Evolutionary conservation across 352 stramenopile species (phyloP).

Genomic region (Globisporangium takayamanum): DNA sequence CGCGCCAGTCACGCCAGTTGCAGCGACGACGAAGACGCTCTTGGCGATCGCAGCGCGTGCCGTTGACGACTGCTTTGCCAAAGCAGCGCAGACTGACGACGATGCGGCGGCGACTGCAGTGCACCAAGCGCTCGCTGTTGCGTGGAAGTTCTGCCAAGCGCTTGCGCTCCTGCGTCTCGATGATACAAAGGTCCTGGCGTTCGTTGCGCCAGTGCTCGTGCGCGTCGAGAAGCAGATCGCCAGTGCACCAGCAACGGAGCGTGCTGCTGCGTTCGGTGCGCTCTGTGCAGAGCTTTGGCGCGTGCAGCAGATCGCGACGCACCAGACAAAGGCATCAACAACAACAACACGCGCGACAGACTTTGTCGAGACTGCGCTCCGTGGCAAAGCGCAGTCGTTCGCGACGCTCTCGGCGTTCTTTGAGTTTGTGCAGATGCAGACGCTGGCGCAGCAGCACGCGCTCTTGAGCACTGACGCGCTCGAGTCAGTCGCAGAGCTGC

Average conservation of each 20-base stretch:
- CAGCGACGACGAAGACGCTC: conserved; percentile 20
- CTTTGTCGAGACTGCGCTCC: conserved; percentile 30
- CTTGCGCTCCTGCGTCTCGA: conserved; percentile 44
- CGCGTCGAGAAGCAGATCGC: conserved; percentile 26
- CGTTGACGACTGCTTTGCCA: conserved; percentile 13
- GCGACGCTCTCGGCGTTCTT: conserved; percentile 55
- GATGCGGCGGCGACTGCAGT: not conserved
- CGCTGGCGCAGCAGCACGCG: conserved; percentile 29
- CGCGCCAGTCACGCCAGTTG: conserved; percentile 10
- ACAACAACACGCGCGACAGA: conserved; percentile 7
- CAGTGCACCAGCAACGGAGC: not conserved
- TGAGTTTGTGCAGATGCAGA: conserved; percentile 59
- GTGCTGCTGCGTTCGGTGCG: conserved; percentile 13
- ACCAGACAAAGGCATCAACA: conserved; percentile 15
- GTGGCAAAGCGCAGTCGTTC: conserved; percentile 41
- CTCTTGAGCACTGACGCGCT: conserved; percentile 38
- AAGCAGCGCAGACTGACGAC: not conserved
- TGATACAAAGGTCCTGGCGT: conserved; percentile 29
- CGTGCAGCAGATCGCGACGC: conserved; percentile 47
- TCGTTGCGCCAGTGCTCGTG: conserved; percentile 33
- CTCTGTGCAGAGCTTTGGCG: conserved; percentile 66
- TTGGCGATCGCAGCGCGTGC: conserved; percentile 25
- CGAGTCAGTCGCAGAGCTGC: conserved; percentile 22
- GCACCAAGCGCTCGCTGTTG: conserved; percentile 24
- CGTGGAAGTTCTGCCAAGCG: conserved; percentile 68